Evolutionary conservation across 176 grass and related monocot genomes (phyloP), one percentile per base, ranked within the genome.

Genomic region (Raddia distichophylla): DNA sequence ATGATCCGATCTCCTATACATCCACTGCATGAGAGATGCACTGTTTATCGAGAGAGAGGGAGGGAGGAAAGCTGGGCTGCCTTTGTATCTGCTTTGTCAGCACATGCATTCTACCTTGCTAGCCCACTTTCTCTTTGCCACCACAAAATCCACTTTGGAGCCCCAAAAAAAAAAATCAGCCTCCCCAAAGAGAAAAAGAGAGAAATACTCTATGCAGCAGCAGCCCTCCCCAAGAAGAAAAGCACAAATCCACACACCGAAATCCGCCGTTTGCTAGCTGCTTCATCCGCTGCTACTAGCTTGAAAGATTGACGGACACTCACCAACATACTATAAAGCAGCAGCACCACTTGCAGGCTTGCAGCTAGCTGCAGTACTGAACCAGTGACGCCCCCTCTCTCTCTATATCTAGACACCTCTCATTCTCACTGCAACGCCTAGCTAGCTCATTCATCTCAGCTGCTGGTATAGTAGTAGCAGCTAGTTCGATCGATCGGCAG

Each of bases 71-170:
- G 84, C 80, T 84, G 83, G 45, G 69, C 58, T 12, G 69, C 81
- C 93, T 92, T 92, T 90, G 87, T 85, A 92, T 90, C 78, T 83
- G 87, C 78, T 89, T 90, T 90, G 89, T 92, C 93, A 95, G 69
- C 87, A 92, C 92, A 94, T 88, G 85, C 92, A 83, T 83, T 90
- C 75, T 87, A 81, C 87, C 82, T 55, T 71, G 35, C 71, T 40
- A 40, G 37, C 37, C 37, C 2, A 50, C 72, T 77, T 73, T 86
- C 79, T 71, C 83, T 91, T 93, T 86, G 52, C 70, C 70, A 80
- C 78, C 81, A 85, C 76, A 89, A 97, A 92, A 94, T 86, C 66
- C 74, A 86, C 89, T 91, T 90, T 94, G 74, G 74, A 89, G 27
- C 0, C 58, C 77, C 33, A 61, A 80, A 69, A 75, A 69, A 69